Base-by-base conservation (phyloP, 2,329 filamentous ascomycete species). In the Penicillium sp. region DNA sequence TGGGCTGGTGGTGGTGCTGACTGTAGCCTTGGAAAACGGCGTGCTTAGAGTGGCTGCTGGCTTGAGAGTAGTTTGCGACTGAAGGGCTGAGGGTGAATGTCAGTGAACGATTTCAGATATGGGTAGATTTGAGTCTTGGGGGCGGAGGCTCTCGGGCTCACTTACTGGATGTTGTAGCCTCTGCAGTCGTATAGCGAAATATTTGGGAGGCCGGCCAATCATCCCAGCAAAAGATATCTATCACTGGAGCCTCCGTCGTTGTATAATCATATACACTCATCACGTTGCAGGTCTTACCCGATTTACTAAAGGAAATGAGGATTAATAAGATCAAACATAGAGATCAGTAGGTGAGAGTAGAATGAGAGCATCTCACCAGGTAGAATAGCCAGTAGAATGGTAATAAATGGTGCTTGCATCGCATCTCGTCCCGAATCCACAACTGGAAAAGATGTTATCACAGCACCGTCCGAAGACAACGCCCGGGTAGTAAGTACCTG, bases 201-300 rank as follows among this genome's bases (percentile, higher is more conserved):
- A 32, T 32, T 10, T 32, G 31, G 31, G 31, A 32, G 3, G 31
- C 31, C 31, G 48, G 48, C 48, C 48, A 43, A 11, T 18, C 39
- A 32, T 18, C 27, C 14, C 16, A 24, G 11, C 48, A 50, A 21
- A 43, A 50, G 18, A 50, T 50, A 34, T 50, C 48, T 14, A 50
- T 4, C 8, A 11, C 21, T 16, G 48, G 48, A 16, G 39, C 31
- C 8, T 50, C 48, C 5, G 48, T 50, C 9, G 48, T 50, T 11
- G 48, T 29, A 36, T 29, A 43, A 13, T 50, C 48, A 40, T 44
- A 50, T 4, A 50, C 44, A 11, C 21, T 43, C 48, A 50, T 50
- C 10, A 43, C 34, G 10, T 16, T 32, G 39, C 48, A 50, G 5
- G 48, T 43, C 8, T 43, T 22, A 5, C 39, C 48, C 24, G 24